Percentiles rank a stretch among this genome's conserved stretches.
Conservation (phyloP, 2,329 filamentous ascomycete genomes). For the Pyrenophora teres region DNA sequence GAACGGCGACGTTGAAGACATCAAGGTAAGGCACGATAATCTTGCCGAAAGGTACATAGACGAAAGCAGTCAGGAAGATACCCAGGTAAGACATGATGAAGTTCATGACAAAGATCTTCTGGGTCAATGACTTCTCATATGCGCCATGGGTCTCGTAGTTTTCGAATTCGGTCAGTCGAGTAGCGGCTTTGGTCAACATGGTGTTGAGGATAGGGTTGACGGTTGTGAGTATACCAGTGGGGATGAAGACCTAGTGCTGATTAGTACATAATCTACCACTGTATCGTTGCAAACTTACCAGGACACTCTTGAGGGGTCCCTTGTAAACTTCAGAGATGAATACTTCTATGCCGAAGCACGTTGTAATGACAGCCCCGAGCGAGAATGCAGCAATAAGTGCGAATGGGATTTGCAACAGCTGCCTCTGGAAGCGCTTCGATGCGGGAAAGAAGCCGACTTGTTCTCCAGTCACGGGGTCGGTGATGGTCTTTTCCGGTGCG, state of each 20-base stretch:
- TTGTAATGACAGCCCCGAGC: slow-evolving; percentile 80
- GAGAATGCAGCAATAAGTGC: slow-evolving; percentile 72
- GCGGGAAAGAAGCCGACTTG: slow-evolving; percentile 75
- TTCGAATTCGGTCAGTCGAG: slow-evolving; percentile 77
- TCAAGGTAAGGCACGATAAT: slow-evolving; percentile 84
- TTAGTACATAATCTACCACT: background rate
- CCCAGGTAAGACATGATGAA: slow-evolving; percentile 95
- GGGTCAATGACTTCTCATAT: slow-evolving; percentile 81
- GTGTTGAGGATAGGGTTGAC: slow-evolving; percentile 78
- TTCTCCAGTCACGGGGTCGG: slow-evolving; percentile 83
- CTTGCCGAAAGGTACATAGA: slow-evolving; percentile 90
- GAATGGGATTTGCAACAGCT: slow-evolving; percentile 84
- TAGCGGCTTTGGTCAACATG: slow-evolving; percentile 76
- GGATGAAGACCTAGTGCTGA: slow-evolving; percentile 72
- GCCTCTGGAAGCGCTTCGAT: slow-evolving; percentile 73
- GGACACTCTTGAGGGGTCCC: slow-evolving; percentile 81
- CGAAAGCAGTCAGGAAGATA: slow-evolving; percentile 83
- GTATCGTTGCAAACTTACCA: slow-evolving; percentile 62
- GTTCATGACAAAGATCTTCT: slow-evolving; percentile 94
- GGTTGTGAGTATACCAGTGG: slow-evolving; percentile 83
- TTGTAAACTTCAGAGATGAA: slow-evolving; percentile 94
- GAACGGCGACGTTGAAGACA: slow-evolving; percentile 75
- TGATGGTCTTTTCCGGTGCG: slow-evolving; percentile 73
- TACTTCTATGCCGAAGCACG: slow-evolving; percentile 90
- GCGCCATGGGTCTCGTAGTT: slow-evolving; percentile 90